Base-by-base conservation (phyloP, 306 rosid genomes). In the Quercus agrifolia region DNA sequence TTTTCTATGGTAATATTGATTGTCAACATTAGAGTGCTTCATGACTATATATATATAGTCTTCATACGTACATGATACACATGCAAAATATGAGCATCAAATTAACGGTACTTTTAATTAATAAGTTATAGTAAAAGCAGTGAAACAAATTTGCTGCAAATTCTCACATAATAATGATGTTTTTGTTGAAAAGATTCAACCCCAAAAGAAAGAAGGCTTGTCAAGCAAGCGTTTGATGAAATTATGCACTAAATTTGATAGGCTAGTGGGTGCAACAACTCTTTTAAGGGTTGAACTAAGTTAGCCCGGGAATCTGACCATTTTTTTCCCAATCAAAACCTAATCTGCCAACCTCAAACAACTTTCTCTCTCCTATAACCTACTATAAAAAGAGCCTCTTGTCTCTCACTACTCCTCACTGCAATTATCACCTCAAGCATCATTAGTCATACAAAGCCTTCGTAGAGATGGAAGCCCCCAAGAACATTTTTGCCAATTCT, bases 261-360 rank as follows among this genome's bases (percentile, higher is more conserved):
- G 87, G 71, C 83, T 76, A 91, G 97, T 92, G 87, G 99, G 96
- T 93, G 94, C 85, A 96, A 93, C 99, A 87, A 93, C 98, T 90
- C 33, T 62, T 46, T 46, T 46, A 51, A 59, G 84, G 74, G 88
- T 87, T 90, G 97, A 89, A 87, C 91, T 54, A 86, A 77, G 90
- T 80, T 87, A 76, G 55, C 72, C 59, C 83, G 14, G 63, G 81
- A 30, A 21, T 63, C 76, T 88, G 85, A 85, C 86, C 81, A 46
- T 55, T 56, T 71, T 77, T 62, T 77, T 62, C 51, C 77, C 72
- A 75, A 83, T 88, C 88, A 27, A 91, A 88, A 87, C 92, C 97
- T 87, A 89, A 89, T 88, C 84, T 54, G 76, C 92, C 93, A 87
- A 87, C 89, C 86, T 83, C 79, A 74, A 74, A 76, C 76, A 30